Conservation (phyloP, 179 eudicot genomes). For the Gypsophila paniculata region DNA sequence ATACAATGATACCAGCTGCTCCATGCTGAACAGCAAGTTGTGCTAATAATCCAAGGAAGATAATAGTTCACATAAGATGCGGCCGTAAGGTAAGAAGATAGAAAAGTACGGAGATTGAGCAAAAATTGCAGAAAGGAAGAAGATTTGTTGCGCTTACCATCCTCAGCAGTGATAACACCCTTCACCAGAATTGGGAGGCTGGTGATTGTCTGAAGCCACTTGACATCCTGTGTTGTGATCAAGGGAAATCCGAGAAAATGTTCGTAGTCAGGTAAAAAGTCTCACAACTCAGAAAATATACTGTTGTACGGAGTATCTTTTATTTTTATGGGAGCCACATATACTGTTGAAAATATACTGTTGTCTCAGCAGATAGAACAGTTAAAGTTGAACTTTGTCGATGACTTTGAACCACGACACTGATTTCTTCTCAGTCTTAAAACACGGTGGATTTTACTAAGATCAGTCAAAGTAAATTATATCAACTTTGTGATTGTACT, state of each 20-base stretch:
- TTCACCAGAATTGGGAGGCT: conserved; percentile 79
- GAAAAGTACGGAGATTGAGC: background rate
- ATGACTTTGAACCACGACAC: background rate
- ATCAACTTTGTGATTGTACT: background rate
- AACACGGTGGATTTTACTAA: background rate
- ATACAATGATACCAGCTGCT: conserved; percentile 58
- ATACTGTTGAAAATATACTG: too few species aligned
- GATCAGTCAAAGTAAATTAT: background rate
- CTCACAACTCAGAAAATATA: background rate
- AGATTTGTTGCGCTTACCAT: conserved; percentile 44
- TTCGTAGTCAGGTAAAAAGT: background rate
- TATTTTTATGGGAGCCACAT: background rate
- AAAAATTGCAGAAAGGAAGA: background rate
- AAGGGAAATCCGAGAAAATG: conserved; percentile 11
- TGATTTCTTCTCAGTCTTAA: background rate
- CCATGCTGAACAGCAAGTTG: conserved; percentile 48
- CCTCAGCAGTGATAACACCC: conserved; percentile 95
- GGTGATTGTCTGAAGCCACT: conserved; percentile 95
- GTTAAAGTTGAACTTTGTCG: background rate
- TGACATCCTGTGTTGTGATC: conserved; percentile 55
- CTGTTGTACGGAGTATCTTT: background rate
- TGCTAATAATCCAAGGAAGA: conserved; percentile 28
- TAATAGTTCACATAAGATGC: background rate
- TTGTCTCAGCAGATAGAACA: too few species aligned
- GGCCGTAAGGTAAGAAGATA: background rate